Conservation (phyloP, 441 rosid genomes). For the Mallotus japonicus region DNA sequence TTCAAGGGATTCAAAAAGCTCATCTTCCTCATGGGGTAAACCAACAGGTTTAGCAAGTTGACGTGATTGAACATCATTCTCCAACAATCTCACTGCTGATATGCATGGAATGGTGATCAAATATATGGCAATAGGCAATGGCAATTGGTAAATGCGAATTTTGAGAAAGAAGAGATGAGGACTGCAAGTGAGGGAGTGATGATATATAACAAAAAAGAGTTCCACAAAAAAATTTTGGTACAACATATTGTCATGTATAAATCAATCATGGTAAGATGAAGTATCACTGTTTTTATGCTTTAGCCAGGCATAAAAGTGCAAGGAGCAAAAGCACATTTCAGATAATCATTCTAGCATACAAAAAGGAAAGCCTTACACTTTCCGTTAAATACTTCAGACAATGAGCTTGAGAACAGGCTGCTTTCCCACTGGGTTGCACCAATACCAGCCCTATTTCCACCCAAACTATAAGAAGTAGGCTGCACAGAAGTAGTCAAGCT, state of each 20-base stretch:
- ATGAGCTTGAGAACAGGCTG: conserved; percentile 71
- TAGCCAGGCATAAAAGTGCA: background rate
- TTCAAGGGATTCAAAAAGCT: conserved; percentile 57
- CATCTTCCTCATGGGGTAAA: conserved; percentile 42
- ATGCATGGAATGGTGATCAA: conserved; percentile 20
- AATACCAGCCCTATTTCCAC: conserved; percentile 28
- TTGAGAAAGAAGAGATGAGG: background rate
- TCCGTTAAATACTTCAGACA: conserved; percentile 54
- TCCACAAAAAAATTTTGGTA: no score
- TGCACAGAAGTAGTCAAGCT: conserved; percentile 27
- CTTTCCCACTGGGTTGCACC: conserved; percentile 49
- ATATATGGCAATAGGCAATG: background rate
- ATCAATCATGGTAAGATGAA: background rate
- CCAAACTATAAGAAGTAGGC: conserved; percentile 31
- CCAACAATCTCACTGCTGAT: conserved; percentile 53
- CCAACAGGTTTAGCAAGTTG: conserved; percentile 34
- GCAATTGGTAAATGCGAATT: background rate
- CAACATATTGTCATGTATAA: background rate
- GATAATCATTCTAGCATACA: background rate
- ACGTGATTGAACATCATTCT: conserved; percentile 34
- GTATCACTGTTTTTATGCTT: background rate
- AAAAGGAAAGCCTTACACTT: conserved; percentile 47
- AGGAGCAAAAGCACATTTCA: background rate
- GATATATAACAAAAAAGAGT: background rate
- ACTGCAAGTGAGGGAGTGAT: background rate